Evolutionary conservation across 257 asterid genomes (phyloP).

Genomic region (Fraxinus americana): DNA sequence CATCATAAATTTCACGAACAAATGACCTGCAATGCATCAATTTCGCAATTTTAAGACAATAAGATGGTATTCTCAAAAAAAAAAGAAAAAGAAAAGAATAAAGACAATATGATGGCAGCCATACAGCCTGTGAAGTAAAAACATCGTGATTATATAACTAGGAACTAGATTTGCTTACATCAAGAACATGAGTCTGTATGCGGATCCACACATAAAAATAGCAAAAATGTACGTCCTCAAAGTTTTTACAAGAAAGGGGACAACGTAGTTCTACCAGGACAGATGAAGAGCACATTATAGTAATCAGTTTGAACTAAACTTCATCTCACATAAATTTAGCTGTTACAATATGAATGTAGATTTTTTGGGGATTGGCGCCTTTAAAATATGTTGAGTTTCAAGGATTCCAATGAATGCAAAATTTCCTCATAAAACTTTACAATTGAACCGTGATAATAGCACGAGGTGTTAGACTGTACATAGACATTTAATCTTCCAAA

Average conservation of each 20-base stretch:
- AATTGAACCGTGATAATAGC: too few species aligned
- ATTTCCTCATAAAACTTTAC: too few species aligned
- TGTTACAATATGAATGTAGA: neutral
- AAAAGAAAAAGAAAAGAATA: too few species aligned
- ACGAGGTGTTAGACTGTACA: too few species aligned
- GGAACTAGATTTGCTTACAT: neutral
- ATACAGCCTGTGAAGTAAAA: slow-evolving; percentile 19
- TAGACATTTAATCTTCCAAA: neutral
- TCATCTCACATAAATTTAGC: neutral
- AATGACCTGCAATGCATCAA: slow-evolving; percentile 61
- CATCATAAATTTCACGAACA: slow-evolving; percentile 89
- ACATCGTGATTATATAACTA: neutral
- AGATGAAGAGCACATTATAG: neutral
- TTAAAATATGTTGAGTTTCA: neutral
- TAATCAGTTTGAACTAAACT: neutral
- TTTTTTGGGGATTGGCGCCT: too few species aligned
- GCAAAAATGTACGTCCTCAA: neutral
- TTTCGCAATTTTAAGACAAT: neutral
- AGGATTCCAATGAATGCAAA: neutral
- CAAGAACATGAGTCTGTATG: neutral
- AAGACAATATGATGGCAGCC: neutral
- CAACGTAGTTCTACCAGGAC: neutral
- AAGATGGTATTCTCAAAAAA: neutral
- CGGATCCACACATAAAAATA: neutral
- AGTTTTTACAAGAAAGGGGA: neutral